phyloP scores from a whole-genome alignment of 805 yeast genomes.

The Wickerhamomyces hampshirensis region DNA sequence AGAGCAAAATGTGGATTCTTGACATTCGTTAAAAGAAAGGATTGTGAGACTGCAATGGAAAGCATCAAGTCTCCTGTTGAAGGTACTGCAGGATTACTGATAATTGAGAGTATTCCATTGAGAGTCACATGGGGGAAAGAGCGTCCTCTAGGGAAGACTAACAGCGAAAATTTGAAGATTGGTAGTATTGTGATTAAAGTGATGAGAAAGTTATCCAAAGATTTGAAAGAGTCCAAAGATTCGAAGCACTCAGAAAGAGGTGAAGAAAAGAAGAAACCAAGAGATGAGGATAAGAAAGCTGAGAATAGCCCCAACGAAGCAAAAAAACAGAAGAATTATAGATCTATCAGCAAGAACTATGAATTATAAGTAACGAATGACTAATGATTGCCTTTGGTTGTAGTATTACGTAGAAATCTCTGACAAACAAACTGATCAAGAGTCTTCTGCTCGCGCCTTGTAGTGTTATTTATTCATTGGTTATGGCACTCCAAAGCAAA shows the following conservation, averaged over 20 bases:
- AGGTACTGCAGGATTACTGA: slow-evolving; percentile 28
- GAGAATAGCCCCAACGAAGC: background rate
- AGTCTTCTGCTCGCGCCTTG: too few species aligned
- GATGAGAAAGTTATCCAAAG: slow-evolving; percentile 37
- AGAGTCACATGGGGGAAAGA: slow-evolving; percentile 54
- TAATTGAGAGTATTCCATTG: slow-evolving; percentile 38
- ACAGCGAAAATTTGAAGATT: slow-evolving; percentile 43
- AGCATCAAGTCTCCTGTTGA: slow-evolving; percentile 19
- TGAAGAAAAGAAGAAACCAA: background rate
- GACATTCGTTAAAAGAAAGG: slow-evolving; percentile 41
- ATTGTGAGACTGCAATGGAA: slow-evolving; percentile 43
- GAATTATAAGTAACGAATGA: background rate
- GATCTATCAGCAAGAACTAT: slow-evolving; percentile 1
- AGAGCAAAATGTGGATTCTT: slow-evolving; percentile 61
- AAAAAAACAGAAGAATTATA: background rate
- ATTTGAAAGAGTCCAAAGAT: background rate
- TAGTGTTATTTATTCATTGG: too few species aligned
- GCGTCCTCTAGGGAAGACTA: slow-evolving; percentile 34
- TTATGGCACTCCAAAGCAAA: too few species aligned
- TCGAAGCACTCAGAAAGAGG: background rate
- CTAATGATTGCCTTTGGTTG: too few species aligned
- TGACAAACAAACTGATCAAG: too few species aligned
- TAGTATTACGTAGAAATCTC: too few species aligned
- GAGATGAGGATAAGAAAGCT: slow-evolving; percentile 1
- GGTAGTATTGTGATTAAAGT: slow-evolving; percentile 47